Evolutionary conservation across 75 land plant species (phyloP).

Genomic region (Pinus albicaulis): DNA sequence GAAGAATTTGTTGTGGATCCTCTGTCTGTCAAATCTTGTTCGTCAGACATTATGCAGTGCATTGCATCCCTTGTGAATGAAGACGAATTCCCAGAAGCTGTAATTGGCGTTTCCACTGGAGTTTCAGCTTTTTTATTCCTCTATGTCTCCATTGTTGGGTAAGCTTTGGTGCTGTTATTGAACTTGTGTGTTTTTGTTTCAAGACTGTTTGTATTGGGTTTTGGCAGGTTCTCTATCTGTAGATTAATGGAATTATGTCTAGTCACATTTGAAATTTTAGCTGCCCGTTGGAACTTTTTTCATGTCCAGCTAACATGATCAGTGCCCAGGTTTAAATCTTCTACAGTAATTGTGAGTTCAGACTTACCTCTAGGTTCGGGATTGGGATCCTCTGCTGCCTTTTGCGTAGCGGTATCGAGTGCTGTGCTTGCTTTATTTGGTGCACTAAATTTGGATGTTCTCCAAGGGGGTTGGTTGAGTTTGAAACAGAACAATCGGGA

Average conservation of each 20-base stretch:
- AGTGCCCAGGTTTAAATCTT: slow-evolving; percentile 55
- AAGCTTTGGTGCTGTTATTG: slow-evolving; percentile 4
- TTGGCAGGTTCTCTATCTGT: neutral
- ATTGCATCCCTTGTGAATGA: slow-evolving; percentile 45
- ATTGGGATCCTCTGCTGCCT: slow-evolving; percentile 90
- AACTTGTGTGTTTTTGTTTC: neutral
- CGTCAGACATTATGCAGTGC: slow-evolving; percentile 15
- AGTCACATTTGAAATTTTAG: neutral
- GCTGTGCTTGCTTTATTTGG: slow-evolving; percentile 56
- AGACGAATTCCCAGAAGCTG: slow-evolving; percentile 50
- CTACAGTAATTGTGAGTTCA: slow-evolving; percentile 56
- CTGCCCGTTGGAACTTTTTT: too few relatives aligned
- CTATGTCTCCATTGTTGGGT: slow-evolving; percentile 77
- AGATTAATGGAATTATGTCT: neutral
- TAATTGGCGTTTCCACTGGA: slow-evolving; percentile 52
- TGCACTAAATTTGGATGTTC: slow-evolving; percentile 19
- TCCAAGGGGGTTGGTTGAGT: slow-evolving; percentile 29
- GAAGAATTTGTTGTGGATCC: neutral
- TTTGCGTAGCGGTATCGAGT: slow-evolving; percentile 64
- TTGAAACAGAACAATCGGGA: slow-evolving; percentile 41
- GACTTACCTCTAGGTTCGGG: slow-evolving; percentile 88
- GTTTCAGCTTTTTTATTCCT: slow-evolving; percentile 72
- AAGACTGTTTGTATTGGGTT: neutral
- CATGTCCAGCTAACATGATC: neutral
- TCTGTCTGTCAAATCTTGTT: slow-evolving; percentile 22